Conservation (phyloP, 139 green algal species). For the Edaphochlamys debaryana region DNA sequence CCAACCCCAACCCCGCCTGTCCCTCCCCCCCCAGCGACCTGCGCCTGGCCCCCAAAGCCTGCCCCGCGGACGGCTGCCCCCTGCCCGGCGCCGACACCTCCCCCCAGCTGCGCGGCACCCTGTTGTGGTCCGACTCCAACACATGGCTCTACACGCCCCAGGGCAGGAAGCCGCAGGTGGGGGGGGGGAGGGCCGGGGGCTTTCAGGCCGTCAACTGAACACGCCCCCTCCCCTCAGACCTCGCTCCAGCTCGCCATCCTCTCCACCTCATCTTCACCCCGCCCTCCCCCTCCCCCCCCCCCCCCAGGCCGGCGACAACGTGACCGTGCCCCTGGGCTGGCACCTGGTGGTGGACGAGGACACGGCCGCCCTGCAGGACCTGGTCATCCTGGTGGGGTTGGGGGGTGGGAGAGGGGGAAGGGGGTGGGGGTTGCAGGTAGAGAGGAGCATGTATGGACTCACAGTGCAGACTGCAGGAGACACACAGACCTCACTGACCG, state of each 20-base stretch:
- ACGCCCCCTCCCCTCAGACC: too few species aligned
- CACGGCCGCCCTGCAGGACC: constrained; percentile 6
- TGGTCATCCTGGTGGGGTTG: constrained; percentile 45
- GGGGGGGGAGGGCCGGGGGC: too few species aligned
- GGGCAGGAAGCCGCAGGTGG: constrained; percentile 20
- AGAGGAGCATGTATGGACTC: too few species aligned
- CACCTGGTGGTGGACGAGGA: constrained; percentile 46
- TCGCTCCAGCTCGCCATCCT: too few species aligned
- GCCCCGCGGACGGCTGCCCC: constrained; percentile 22
- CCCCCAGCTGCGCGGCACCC: constrained; percentile 21
- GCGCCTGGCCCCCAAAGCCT: neutral
- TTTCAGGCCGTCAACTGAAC: too few species aligned
- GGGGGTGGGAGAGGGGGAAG: too few species aligned
- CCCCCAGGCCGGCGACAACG: constrained; percentile 25
- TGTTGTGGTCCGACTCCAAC: constrained; percentile 43
- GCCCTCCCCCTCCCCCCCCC: too few species aligned
- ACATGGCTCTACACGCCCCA: constrained; percentile 36
- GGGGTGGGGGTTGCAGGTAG: too few species aligned
- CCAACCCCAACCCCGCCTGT: too few species aligned
- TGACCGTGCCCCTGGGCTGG: constrained; percentile 49
- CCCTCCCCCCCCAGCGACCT: neutral
- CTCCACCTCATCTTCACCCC: too few species aligned
- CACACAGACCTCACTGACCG: too few species aligned
- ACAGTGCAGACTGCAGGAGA: too few species aligned
- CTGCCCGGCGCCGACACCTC: neutral